Evolutionary conservation across 495 filamentous ascomycete genomes (phyloP).

Genomic region (Rhypophila decipiens): DNA sequence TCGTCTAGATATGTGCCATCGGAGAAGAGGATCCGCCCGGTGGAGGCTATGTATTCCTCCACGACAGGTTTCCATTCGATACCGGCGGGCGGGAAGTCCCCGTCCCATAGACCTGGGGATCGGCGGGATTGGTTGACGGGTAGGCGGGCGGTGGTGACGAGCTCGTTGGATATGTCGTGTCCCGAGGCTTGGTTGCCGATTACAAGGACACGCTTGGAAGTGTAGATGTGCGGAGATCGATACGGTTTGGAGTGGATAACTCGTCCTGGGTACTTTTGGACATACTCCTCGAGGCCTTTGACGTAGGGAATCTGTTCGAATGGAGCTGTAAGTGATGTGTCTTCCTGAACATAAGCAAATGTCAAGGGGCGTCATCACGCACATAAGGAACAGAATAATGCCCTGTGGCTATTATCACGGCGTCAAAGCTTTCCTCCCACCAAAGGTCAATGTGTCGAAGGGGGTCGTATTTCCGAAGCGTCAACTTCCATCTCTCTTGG

Average conservation of each 20-base stretch:
- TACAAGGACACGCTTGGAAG: slow-evolving; percentile 30
- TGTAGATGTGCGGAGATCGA: slow-evolving; percentile 29
- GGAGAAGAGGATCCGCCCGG: slow-evolving; percentile 36
- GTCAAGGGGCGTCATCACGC: slow-evolving; percentile 14
- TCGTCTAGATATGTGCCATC: slow-evolving; percentile 34
- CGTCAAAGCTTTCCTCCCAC: slow-evolving; percentile 46
- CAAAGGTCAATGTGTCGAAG: slow-evolving; percentile 34
- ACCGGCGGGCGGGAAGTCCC: slow-evolving; percentile 27
- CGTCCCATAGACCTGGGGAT: slow-evolving; percentile 40
- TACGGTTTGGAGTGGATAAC: slow-evolving; percentile 43
- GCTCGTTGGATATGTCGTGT: slow-evolving; percentile 37
- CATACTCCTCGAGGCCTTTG: slow-evolving; percentile 34
- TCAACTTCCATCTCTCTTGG: slow-evolving; percentile 35
- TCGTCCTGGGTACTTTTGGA: slow-evolving; percentile 29
- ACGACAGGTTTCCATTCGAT: slow-evolving; percentile 43
- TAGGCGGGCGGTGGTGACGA: slow-evolving; percentile 22
- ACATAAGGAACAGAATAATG: slow-evolving; percentile 48
- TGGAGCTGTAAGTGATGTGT: background rate
- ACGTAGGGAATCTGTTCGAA: slow-evolving; percentile 33
- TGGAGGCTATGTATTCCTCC: slow-evolving; percentile 20
- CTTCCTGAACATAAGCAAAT: background rate
- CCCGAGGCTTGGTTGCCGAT: slow-evolving; percentile 49
- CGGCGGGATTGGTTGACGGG: slow-evolving; percentile 43
- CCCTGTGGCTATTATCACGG: slow-evolving; percentile 43
- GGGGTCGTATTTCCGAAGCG: slow-evolving; percentile 36